phyloP scores from a whole-genome alignment of 345 rosid species.

The Streptanthus diversifolius region DNA sequence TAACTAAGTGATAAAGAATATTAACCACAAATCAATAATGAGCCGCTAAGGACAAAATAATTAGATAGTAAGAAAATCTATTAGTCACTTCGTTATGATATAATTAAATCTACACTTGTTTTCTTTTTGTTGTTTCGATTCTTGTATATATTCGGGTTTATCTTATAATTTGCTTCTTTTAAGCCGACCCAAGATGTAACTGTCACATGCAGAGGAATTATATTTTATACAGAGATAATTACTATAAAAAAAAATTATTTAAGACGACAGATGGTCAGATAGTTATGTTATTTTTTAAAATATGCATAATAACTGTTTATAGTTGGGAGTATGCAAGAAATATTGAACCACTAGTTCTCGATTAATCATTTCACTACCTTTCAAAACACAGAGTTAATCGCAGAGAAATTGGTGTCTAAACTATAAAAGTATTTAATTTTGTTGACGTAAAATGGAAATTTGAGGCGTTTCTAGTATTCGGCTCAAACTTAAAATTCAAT shows the following conservation, averaged over 20 bases:
- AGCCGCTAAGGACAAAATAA: not conserved
- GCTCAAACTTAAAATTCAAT: not conserved
- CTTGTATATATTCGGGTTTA: not conserved
- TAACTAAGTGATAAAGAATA: not conserved
- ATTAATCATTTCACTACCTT: not conserved
- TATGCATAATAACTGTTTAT: too few species aligned
- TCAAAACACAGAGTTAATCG: not conserved
- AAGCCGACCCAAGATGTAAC: not conserved
- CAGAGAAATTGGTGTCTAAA: not conserved
- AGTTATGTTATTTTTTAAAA: too few species aligned
- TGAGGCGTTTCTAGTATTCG: not conserved
- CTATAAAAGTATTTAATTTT: not conserved
- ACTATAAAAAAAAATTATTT: not conserved
- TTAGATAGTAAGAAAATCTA: not conserved
- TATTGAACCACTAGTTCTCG: too few species aligned
- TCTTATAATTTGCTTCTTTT: not conserved
- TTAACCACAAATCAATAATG: not conserved
- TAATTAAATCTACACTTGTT: not conserved
- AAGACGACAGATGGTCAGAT: not conserved
- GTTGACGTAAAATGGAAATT: not conserved
- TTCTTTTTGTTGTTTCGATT: not conserved
- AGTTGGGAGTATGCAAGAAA: too few species aligned
- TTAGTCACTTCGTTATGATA: not conserved
- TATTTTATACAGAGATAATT: not conserved
- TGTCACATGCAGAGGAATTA: not conserved